These are phyloP conservation scores for Camptophora hylomeconis DNA, from an alignment of 2,329 filamentous ascomycete genomes.

Conservation along the genomic window DNA sequence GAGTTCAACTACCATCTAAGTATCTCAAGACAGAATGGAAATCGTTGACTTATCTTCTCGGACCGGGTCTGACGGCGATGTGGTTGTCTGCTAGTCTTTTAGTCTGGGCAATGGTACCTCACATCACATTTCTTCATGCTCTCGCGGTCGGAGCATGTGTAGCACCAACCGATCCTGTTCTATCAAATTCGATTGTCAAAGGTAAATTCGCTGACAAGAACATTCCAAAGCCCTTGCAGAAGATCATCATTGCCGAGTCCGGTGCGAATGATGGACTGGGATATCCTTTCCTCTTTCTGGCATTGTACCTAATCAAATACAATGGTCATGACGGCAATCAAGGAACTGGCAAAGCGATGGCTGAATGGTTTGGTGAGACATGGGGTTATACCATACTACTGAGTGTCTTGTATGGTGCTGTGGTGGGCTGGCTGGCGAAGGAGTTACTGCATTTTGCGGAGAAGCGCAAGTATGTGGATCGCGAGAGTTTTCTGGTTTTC, in stretches of 20 bases:
- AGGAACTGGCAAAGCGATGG: slow-evolving; percentile 53
- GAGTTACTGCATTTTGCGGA: slow-evolving; percentile 75
- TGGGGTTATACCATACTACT: slow-evolving; percentile 73
- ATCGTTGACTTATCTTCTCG: slow-evolving; percentile 59
- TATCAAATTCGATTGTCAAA: slow-evolving; percentile 85
- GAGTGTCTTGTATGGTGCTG: slow-evolving; percentile 62
- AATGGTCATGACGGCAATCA: slow-evolving; percentile 36
- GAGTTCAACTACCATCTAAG: slow-evolving; percentile 72
- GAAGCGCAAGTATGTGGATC: slow-evolving; percentile 65
- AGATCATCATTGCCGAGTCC: slow-evolving; percentile 68
- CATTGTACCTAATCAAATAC: slow-evolving; percentile 72
- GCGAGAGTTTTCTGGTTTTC: slow-evolving; percentile 79
- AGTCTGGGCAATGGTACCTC: slow-evolving; percentile 62
- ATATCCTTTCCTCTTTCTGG: slow-evolving; percentile 78
- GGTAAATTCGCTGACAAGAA: slow-evolving; percentile 88
- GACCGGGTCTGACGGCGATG: slow-evolving; percentile 76
- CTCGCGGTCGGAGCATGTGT: slow-evolving; percentile 72
- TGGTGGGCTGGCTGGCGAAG: slow-evolving; percentile 70
- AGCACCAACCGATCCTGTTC: slow-evolving; percentile 80
- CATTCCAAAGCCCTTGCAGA: slow-evolving; percentile 67
- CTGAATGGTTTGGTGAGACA: slow-evolving; percentile 72
- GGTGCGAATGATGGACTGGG: slow-evolving; percentile 82
- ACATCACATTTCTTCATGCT: slow-evolving; percentile 61
- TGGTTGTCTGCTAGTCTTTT: slow-evolving; percentile 72
- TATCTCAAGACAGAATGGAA: slow-evolving; percentile 72